A percentile compares a stretch with the other conserved stretches of the same genome.
Evolutionary conservation across 2,329 filamentous ascomycete species (phyloP).

Genomic region (Penicillium sp.): DNA sequence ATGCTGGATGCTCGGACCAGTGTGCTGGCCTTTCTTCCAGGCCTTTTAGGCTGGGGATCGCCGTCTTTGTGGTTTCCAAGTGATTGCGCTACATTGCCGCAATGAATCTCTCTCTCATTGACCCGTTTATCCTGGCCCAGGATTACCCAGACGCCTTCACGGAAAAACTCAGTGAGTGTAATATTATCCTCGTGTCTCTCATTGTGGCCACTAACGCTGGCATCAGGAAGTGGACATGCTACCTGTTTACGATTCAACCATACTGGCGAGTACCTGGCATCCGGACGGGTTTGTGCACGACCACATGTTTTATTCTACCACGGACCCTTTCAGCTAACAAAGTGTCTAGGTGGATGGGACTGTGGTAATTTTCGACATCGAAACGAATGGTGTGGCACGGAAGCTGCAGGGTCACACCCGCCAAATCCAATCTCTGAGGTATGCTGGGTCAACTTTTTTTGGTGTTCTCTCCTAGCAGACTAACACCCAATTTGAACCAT

Average conservation of each 20-base stretch:
- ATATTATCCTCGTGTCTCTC: conserved; percentile 23
- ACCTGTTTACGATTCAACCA: conserved; percentile 82
- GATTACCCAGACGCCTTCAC: conserved; percentile 91
- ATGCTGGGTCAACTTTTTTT: too few species aligned
- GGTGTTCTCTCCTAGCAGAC: neutral
- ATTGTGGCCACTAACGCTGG: conserved; percentile 15
- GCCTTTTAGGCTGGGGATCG: conserved; percentile 26
- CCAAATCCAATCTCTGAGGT: conserved; percentile 84
- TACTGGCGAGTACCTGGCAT: conserved; percentile 89
- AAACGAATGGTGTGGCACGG: conserved; percentile 93
- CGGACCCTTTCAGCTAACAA: conserved; percentile 10
- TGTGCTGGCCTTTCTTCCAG: conserved; percentile 26
- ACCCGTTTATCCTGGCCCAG: conserved; percentile 68
- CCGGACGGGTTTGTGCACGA: conserved; percentile 65
- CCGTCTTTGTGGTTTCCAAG: neutral
- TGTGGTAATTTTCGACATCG: conserved; percentile 93
- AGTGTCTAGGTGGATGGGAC: conserved; percentile 69
- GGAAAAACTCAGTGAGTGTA: conserved; percentile 82
- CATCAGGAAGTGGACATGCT: conserved; percentile 59
- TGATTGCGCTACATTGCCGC: conserved; percentile 8
- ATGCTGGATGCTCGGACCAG: conserved; percentile 27
- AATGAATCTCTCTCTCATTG: conserved; percentile 71
- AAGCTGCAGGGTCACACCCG: conserved; percentile 91
- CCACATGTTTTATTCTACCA: neutral
- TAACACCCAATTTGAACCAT: conserved; percentile 2